Conservation (phyloP, 1,139 yeast species). For the Yamadazyma oceani region DNA sequence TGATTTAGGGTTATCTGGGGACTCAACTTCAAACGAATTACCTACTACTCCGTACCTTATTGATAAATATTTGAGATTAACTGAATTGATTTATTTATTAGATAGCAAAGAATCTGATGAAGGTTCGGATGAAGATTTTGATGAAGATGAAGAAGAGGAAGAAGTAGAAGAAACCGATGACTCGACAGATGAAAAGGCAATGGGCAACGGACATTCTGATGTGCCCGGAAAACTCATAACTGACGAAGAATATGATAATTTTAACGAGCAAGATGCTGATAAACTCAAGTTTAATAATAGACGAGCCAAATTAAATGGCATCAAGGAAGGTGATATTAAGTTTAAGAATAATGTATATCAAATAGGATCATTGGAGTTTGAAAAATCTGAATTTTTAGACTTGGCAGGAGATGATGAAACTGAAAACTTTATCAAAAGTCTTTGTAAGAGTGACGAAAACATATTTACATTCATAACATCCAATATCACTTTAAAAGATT, state of each 20-base stretch:
- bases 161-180: conserved; percentile 6
- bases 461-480: conserved; percentile 47
- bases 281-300: conserved; percentile 4
- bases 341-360: conserved; percentile 39
- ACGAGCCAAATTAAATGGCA: conserved; percentile 7
- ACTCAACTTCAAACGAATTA: conserved; percentile 50
- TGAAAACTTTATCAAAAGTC: conserved; percentile 51
- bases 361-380: conserved; percentile 57
- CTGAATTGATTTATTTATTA: conserved; percentile 54
- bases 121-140: conserved; percentile 7
- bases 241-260: conserved; percentile 5
- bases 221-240: neutral
- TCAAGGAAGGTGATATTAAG: conserved; percentile 16
- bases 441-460: conserved; percentile 45
- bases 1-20: conserved; percentile 48
- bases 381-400: conserved; percentile 48
- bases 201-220: too few species aligned
- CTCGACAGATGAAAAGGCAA: too few species aligned
- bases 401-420: conserved; percentile 49
- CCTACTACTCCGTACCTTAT: conserved; percentile 70
- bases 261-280: conserved; percentile 3
- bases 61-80: conserved; percentile 62
- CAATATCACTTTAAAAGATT: conserved; percentile 46
- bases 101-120: conserved; percentile 16
- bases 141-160: conserved; percentile 7